Evolutionary conservation across 208 protist species (phyloP).

Genomic region (Trypanosoma platydactyli): DNA sequence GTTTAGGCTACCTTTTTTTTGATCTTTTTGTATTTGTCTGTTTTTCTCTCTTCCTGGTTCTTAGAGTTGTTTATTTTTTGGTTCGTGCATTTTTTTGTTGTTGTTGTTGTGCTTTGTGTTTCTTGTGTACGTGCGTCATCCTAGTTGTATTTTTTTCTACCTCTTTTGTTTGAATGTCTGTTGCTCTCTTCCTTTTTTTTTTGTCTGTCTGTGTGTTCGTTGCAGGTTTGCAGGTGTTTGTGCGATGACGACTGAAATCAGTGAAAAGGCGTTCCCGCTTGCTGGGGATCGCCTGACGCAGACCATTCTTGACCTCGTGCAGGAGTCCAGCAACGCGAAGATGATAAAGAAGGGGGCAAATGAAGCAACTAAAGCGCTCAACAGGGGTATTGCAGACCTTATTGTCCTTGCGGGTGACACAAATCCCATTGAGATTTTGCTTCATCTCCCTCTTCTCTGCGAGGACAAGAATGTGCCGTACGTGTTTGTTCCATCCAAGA

Average conservation of each 20-base stretch:
- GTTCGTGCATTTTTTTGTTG: background rate
- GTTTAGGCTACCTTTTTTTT: background rate
- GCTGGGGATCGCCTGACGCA: slow-evolving; percentile 95
- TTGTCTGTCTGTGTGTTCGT: background rate
- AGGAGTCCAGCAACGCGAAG: slow-evolving; percentile 98
- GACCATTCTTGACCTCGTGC: slow-evolving; percentile 97
- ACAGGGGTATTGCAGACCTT: slow-evolving; percentile 98
- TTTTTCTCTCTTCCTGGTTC: background rate
- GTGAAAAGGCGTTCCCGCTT: slow-evolving; percentile 99
- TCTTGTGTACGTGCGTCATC: background rate
- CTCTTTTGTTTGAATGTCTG: background rate
- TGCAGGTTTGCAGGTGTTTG: background rate
- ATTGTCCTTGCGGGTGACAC: slow-evolving; percentile 99
- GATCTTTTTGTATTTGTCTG: too few species aligned
- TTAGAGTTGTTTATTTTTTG: slow-evolving; percentile 1
- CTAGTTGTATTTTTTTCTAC: background rate
- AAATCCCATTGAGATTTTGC: slow-evolving; percentile 99
- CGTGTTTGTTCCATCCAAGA: slow-evolving; percentile 99
- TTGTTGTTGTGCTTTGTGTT: background rate
- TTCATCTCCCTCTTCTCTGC: slow-evolving; percentile 99
- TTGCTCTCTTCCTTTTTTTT: slow-evolving; percentile 2
- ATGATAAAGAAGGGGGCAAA: slow-evolving; percentile 99
- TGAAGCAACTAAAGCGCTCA: slow-evolving; percentile 99
- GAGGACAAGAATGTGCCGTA: slow-evolving; percentile 99
- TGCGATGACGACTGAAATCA: slow-evolving; percentile 89